Base-by-base conservation (phyloP, 805 yeast species). In the Spathaspora arborariae region DNA sequence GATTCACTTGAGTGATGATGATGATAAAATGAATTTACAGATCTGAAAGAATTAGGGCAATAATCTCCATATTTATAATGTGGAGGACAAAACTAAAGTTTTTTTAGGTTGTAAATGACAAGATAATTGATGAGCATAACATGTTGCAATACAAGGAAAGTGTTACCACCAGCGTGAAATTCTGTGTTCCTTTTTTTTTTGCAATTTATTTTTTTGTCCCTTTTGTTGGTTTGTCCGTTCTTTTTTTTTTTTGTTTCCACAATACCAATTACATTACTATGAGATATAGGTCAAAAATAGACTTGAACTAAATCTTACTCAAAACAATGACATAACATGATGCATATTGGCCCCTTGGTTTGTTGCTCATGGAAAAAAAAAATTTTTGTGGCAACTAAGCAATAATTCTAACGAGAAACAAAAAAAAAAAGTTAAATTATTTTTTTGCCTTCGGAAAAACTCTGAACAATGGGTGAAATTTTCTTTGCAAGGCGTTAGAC, bases 111-210 rank as follows among this genome's bases (percentile, higher is more conserved):
- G 10, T 30, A 30, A 16, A 30, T n/a, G 15, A 30, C n/a, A 13
- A 2, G 6, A 13, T 13, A 16, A 13, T 13, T 30, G 35, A 16
- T 13, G 35, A 20, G 39, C 39, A 37, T 37, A 37, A 37, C 39
- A 37, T 37, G 39, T 37, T 20, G 39, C 24, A 37, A 13, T 37
- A 37, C n/a, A 13, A 37, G 39, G 39, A 37, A 37, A 37, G 39
- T 37, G 39, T 37, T 37, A 37, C 39, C 39, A 37, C 39, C 20
- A 37, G 39, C 18, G n/a, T 30, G 35, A 30, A 30, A 30, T 30
- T 30, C n/a, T 30, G 35, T 30, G 35, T 30, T 30, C 27, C 27
- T 24, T 30, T 30, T 30, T 22, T 30, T 30, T 30, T 30, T 13
- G 35, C 35, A 30, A 30, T 30, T 30, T 3, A n/a, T n/a, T n/a